Evolutionary conservation across 805 yeast species (phyloP).

Genomic region (Candida chauliodis): DNA sequence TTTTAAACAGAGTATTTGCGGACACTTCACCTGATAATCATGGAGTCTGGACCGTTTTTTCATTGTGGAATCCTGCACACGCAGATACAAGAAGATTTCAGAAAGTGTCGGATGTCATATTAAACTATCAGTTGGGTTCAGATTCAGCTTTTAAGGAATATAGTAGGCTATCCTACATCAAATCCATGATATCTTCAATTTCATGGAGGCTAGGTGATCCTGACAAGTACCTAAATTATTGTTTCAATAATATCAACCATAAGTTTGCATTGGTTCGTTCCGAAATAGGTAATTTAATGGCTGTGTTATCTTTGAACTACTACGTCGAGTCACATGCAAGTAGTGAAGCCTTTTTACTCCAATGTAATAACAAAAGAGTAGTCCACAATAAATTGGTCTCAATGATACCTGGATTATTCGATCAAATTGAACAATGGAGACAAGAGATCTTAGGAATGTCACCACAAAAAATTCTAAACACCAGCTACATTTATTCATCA

Average conservation of each 20-base stretch:
- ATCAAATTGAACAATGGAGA: slow-evolving; percentile 41
- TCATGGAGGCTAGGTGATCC: slow-evolving; percentile 55
- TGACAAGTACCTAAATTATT: slow-evolving; percentile 39
- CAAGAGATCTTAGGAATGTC: slow-evolving; percentile 30
- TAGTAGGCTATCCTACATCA: slow-evolving; percentile 54
- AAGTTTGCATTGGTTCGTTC: slow-evolving; percentile 72
- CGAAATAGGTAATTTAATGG: slow-evolving; percentile 59
- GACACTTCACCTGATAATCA: slow-evolving; percentile 73
- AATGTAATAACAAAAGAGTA: slow-evolving; percentile 28
- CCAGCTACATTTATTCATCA: slow-evolving; percentile 60
- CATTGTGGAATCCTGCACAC: slow-evolving; percentile 70
- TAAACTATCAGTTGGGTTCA: slow-evolving; percentile 46
- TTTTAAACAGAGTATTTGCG: slow-evolving; percentile 45
- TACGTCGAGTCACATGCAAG: slow-evolving; percentile 40
- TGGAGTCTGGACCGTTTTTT: slow-evolving; percentile 70
- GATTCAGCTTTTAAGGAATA: slow-evolving; percentile 66
- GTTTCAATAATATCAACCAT: slow-evolving; percentile 53
- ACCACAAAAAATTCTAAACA: slow-evolving; percentile 55
- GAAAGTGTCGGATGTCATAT: slow-evolving; percentile 42
- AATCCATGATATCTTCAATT: slow-evolving; percentile 45
- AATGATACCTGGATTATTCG: slow-evolving; percentile 42
- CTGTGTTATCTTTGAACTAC: slow-evolving; percentile 40
- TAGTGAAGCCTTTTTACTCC: slow-evolving; percentile 36
- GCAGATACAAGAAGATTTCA: slow-evolving; percentile 67
- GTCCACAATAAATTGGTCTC: slow-evolving; percentile 32